Conservation (phyloP, 2,329 filamentous ascomycete genomes). For the Aspergillus sp. region DNA sequence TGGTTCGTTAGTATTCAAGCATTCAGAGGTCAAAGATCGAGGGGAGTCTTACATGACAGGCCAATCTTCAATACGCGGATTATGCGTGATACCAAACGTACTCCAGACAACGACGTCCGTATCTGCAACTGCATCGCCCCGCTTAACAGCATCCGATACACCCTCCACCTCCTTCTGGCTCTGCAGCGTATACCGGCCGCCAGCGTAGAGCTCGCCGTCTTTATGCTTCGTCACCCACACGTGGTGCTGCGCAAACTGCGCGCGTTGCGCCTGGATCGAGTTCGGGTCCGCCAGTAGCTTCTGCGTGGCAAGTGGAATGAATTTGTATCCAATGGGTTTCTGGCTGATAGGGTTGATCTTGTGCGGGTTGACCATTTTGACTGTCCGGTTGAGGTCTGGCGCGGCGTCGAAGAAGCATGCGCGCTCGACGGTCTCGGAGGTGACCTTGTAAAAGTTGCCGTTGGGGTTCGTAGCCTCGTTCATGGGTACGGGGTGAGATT, state of each 20-base stretch:
- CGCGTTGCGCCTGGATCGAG: slow-evolving; percentile 56
- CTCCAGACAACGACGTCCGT: slow-evolving; percentile 52
- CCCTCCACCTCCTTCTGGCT: slow-evolving; percentile 45
- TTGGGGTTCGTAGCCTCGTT: slow-evolving; percentile 57
- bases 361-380: slow-evolving; percentile 62
- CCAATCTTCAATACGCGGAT: slow-evolving; percentile 51
- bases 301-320: slow-evolving; percentile 61
- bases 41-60: slow-evolving; percentile 44
- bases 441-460: slow-evolving; percentile 56
- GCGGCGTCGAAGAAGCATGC: slow-evolving; percentile 55
- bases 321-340: slow-evolving; percentile 60
- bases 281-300: slow-evolving; percentile 59
- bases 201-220: slow-evolving; percentile 58
- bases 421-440: slow-evolving; percentile 50
- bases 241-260: slow-evolving; percentile 60
- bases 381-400: slow-evolving; percentile 51
- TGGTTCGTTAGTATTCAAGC: slow-evolving; percentile 14
- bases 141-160: slow-evolving; percentile 39
- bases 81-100: slow-evolving; percentile 51
- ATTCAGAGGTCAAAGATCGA: background rate
- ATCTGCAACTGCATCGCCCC: slow-evolving; percentile 40
- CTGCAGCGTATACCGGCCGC: slow-evolving; percentile 61
- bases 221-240: slow-evolving; percentile 59
- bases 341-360: slow-evolving; percentile 59
- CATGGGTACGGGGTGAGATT: slow-evolving; percentile 63